Evolutionary conservation across 345 rosid genomes (phyloP).

Genomic region (Moringa oleifera): DNA sequence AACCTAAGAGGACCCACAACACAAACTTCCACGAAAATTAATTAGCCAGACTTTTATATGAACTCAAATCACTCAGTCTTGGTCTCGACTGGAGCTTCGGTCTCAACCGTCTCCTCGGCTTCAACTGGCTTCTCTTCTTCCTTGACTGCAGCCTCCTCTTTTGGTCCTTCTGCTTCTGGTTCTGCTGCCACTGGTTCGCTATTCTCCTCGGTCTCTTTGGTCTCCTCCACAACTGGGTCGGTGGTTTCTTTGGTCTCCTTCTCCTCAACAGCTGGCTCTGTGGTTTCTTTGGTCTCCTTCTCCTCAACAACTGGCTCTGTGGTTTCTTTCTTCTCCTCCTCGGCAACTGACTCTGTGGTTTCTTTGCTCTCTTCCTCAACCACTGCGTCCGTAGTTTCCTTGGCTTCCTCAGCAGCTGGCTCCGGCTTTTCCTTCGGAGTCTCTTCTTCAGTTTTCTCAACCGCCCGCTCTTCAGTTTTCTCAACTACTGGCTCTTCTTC

Average conservation of each 20-base stretch:
- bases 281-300: slow-evolving; percentile 6
- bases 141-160: slow-evolving; percentile 17
- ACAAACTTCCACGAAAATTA: no score
- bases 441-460: slow-evolving; percentile 24
- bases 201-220: slow-evolving; percentile 2
- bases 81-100: slow-evolving; percentile 15
- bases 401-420: no score
- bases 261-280: slow-evolving; percentile 6
- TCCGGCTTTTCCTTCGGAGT: slow-evolving; percentile 21
- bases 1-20: no score
- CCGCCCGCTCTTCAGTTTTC: slow-evolving; percentile 29
- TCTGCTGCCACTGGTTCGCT: slow-evolving; percentile 8
- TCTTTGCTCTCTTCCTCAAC: no score
- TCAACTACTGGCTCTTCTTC: slow-evolving; percentile 30
- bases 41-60: no score
- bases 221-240: not conserved
- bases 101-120: slow-evolving; percentile 17
- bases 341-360: slow-evolving; percentile 15
- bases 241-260: slow-evolving; percentile 19
- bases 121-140: slow-evolving; percentile 25
- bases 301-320: slow-evolving; percentile 5
- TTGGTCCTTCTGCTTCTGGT: slow-evolving; percentile 25
- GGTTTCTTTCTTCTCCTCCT: not conserved
- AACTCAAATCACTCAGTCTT: slow-evolving; percentile 31
- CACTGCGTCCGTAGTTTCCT: no score